phyloP scores from a whole-genome alignment of 208 protist genomes.

The Polymyxa betae region DNA sequence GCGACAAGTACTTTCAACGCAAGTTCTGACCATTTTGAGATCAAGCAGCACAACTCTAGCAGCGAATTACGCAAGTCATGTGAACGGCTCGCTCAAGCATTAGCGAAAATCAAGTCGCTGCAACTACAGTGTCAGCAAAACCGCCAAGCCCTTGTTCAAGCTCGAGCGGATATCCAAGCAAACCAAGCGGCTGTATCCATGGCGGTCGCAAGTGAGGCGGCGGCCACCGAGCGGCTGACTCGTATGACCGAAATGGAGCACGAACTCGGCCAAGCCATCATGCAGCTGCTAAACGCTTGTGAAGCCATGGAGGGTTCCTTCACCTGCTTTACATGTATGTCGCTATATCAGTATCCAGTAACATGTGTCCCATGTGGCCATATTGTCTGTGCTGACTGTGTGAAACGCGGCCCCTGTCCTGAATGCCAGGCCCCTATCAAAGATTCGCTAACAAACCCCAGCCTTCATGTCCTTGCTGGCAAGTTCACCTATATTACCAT shows the following conservation, averaged over 20 bases:
- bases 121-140: too few species aligned
- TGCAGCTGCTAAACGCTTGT: slow-evolving; percentile 29
- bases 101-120: too few species aligned
- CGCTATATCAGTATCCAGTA: not conserved
- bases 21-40: too few species aligned
- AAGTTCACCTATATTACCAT: not conserved
- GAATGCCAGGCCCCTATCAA: not conserved
- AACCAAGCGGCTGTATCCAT: too few species aligned
- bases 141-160: too few species aligned
- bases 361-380: slow-evolving; percentile 33
- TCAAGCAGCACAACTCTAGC: too few species aligned
- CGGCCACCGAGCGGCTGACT: not conserved
- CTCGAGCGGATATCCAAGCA: too few species aligned
- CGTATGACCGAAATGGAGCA: not conserved
- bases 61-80: too few species aligned
- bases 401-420: not conserved
- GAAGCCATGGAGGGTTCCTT: slow-evolving; percentile 42
- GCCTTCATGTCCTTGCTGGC: not conserved
- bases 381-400: not conserved
- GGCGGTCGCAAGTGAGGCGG: too few species aligned
- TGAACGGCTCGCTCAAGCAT: too few species aligned
- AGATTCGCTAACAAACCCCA: not conserved
- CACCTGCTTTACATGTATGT: slow-evolving; percentile 41
- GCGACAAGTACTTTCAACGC: too few species aligned
- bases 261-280: not conserved